Evolutionary conservation across 1,284 basidiomycete species (phyloP).

Genomic region (Ustilago shanxiensis): DNA sequence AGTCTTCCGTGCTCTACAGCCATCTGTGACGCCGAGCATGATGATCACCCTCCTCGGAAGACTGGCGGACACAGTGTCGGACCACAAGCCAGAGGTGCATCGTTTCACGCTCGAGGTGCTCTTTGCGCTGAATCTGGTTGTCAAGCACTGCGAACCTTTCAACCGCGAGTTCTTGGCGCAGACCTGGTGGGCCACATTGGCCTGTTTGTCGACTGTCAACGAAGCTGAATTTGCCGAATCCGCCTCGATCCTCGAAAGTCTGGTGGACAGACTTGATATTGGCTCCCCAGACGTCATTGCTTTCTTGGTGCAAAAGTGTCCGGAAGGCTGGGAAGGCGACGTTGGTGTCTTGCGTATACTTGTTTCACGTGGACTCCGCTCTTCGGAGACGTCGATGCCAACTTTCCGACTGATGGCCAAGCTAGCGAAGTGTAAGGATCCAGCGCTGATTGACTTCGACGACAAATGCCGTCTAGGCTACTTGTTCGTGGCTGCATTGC

Average conservation of each 20-base stretch:
- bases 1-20: conserved; percentile 86
- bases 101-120: conserved; percentile 87
- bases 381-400: conserved; percentile 78
- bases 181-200: conserved; percentile 87
- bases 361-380: conserved; percentile 85
- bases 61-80: conserved; percentile 85
- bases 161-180: conserved; percentile 78
- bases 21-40: conserved; percentile 79
- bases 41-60: conserved; percentile 85
- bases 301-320: conserved; percentile 78
- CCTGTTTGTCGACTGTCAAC: conserved; percentile 84
- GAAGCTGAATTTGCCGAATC: conserved; percentile 84
- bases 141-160: conserved; percentile 76
- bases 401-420: conserved; percentile 80
- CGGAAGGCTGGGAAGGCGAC: conserved; percentile 80
- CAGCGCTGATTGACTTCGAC: conserved; percentile 80
- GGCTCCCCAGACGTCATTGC: conserved; percentile 78
- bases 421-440: conserved; percentile 77
- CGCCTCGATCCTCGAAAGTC: conserved; percentile 77
- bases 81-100: conserved; percentile 79
- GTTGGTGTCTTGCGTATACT: conserved; percentile 79
- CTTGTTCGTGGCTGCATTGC: conserved; percentile 85
- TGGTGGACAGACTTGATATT: conserved; percentile 82
- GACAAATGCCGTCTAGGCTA: conserved; percentile 79
- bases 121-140: conserved; percentile 80